Percentiles rank a stretch among this genome's conserved stretches.
phyloP scores from a whole-genome alignment of 225 moss, liverwort and hornwort species.

The Marchantia paleacea region DNA sequence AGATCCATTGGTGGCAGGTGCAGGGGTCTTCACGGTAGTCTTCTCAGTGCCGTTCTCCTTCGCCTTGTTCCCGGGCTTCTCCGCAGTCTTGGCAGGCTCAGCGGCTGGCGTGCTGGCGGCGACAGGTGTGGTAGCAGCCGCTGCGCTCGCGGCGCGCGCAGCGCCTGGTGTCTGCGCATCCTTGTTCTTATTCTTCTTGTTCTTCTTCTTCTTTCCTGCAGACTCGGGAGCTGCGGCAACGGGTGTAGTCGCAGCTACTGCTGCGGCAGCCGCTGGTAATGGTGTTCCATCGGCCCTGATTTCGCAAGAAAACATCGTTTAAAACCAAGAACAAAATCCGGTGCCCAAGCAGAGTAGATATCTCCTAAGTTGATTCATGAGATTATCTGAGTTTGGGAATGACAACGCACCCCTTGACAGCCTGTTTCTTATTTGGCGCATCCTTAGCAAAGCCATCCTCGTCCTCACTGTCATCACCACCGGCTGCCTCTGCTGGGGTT shows the following conservation, averaged over 20 bases:
- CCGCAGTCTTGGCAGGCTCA: background rate
- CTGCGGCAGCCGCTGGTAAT: background rate
- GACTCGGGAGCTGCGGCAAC: slow-evolving; percentile 22
- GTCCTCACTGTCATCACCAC: slow-evolving; percentile 64
- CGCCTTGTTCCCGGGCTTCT: slow-evolving; percentile 2
- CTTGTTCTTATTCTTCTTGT: slow-evolving; percentile 42
- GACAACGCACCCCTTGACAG: slow-evolving; percentile 44
- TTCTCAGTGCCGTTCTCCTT: slow-evolving; percentile 42
- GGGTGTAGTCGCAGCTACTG: no score
- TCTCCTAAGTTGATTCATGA: no score
- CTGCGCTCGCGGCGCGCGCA: background rate
- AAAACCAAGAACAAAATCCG: background rate
- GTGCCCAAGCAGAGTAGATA: no score
- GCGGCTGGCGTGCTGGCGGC: background rate
- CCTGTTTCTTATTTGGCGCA: slow-evolving; percentile 44
- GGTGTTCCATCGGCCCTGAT: slow-evolving; percentile 2
- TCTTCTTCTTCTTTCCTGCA: slow-evolving; percentile 40
- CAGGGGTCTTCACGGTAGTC: slow-evolving; percentile 18
- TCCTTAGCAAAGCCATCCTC: slow-evolving; percentile 67
- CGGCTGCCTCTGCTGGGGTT: background rate
- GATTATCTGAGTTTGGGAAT: no score
- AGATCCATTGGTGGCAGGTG: slow-evolving; percentile 4
- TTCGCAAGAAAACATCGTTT: background rate
- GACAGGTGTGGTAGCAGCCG: background rate
- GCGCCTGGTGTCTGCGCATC: slow-evolving; percentile 28